These are phyloP conservation scores for Solanum commersonii DNA, from an alignment of 257 asterid genomes.

Conservation along the genomic window DNA sequence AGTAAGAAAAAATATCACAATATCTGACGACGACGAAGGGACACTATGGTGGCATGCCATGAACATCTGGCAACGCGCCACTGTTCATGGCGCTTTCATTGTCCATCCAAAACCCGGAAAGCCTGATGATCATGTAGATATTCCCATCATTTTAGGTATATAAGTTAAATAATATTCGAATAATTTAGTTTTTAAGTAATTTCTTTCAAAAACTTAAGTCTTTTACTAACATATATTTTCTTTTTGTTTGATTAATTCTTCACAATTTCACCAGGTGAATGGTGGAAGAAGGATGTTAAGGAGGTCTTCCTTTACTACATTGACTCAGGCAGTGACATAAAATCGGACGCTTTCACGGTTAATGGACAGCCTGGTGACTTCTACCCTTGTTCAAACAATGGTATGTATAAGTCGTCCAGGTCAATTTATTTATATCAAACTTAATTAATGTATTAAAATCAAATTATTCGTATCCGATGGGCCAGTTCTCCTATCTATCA, in stretches of 20 bases:
- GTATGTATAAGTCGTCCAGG: not conserved
- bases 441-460: too few relatives aligned
- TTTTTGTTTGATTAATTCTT: not conserved
- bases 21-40: conserved; percentile 21
- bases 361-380: conserved; percentile 4
- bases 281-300: conserved; percentile 2
- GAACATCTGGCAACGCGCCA: conserved; percentile 43
- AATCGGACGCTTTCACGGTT: not conserved
- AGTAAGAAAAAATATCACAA: conserved; percentile 25
- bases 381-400: not conserved
- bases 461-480: too few relatives aligned
- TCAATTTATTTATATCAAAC: too few relatives aligned
- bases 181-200: not conserved
- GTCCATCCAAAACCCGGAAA: conserved; percentile 12
- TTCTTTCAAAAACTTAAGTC: not conserved
- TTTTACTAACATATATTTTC: not conserved
- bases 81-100: conserved; percentile 40
- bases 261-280: not conserved
- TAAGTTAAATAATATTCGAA: too few relatives aligned
- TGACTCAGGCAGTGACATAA: not conserved
- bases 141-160: conserved; percentile 45
- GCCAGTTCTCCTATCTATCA: too few relatives aligned
- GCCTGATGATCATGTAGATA: not conserved
- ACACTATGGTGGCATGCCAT: conserved; percentile 62
- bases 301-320: not conserved